Base-by-base conservation (phyloP, 2,329 filamentous ascomycete genomes). In the Paecilomyces dactylethromorphus region DNA sequence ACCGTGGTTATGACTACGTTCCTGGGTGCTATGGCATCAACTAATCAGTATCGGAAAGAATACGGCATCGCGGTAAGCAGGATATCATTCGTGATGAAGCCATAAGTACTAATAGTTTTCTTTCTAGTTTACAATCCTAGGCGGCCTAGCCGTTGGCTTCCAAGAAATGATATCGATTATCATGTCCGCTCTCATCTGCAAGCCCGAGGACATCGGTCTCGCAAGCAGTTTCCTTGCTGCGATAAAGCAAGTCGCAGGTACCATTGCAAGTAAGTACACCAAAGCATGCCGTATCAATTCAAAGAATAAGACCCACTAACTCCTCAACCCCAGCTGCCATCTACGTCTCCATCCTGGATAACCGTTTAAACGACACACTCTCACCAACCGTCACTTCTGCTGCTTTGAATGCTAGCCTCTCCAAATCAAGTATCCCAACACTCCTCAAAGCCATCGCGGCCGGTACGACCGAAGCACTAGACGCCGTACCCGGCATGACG, bases 351-450 rank as follows among this genome's bases (percentile, higher is more conserved):
- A 66, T 70, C 50, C 59, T 67, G 31, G 56, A 61, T 21, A 61
- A 59, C 31, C 60, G 60, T 12, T 32, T 62, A 4, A 67, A 56
- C 31, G 5, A 33, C 5, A 35, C 54, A 8, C 45, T 58, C 18
- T 21, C 53, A 18, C 39, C 39, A 1, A 35, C 24, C 54, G 75
- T 79, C 11, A 63, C 64, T 0, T 64, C 72, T 0, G 76, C 73
- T 1, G 74, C 73, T 8, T 66, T 67, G 0, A 62, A 61, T 0
- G 72, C 75, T 7, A 75, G 77, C 7, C 68, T 80, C 1, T 73
- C 75, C 2, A 50, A 62, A 3, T 60, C 68, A 3, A 73, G 68
- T 1, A 56, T 78, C 10, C 55, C 68, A 6, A 61, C 65, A 1
- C 69, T 80, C 13, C 70, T 77, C 45, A 60, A 68, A 3, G 72